Base-by-base conservation (phyloP, 345 rosid genomes). In the Salix caprea region DNA sequence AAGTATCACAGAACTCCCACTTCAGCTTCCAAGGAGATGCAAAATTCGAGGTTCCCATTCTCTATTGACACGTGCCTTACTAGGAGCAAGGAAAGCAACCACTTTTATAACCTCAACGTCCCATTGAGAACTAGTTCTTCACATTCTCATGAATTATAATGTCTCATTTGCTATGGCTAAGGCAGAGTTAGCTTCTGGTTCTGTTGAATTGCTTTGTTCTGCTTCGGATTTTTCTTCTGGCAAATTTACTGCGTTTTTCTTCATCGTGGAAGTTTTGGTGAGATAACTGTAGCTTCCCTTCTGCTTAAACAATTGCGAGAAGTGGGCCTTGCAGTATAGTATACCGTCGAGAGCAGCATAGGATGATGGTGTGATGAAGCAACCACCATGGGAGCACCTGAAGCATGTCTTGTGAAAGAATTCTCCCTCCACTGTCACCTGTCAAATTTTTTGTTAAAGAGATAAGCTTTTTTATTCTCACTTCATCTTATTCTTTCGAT, bases 321-420 rank as follows among this genome's bases (percentile, higher is more conserved):
- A 88, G 73, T 88, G 91, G 69, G 66, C 86, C 82, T 88, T 88
- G 82, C 89, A 88, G 81, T 84, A 88, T 15, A 88, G 72, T 69
- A 80, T 52, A 0, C 91, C 89, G 36, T 88, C 89, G 23, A 88
- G 74, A 6, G 91, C 89, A 5, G 91, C 91, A 39, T 88, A 88
- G 37, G 80, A 62, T 24, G 91, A 86, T 13, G 89, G 76, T 7
- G 85, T 83, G 7, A 88, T 68, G 40, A 52, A 78, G 74, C 91
- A 88, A 7, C 91, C 89, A 1, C 89, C 91, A 26, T 88, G 88
- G 5, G 84, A 71, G 73, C 91, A 88, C 84, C 88, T 80, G 78
- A 88, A 88, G 87, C 91, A 88, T 30, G 83, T 42, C 79, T 88
- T 88, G 79, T 88, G 91, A 73, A 79, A 88, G 15, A 48, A 79